These are phyloP conservation scores for Vigna mungo DNA, from an alignment of 306 rosid species.

Conservation along the genomic window DNA sequence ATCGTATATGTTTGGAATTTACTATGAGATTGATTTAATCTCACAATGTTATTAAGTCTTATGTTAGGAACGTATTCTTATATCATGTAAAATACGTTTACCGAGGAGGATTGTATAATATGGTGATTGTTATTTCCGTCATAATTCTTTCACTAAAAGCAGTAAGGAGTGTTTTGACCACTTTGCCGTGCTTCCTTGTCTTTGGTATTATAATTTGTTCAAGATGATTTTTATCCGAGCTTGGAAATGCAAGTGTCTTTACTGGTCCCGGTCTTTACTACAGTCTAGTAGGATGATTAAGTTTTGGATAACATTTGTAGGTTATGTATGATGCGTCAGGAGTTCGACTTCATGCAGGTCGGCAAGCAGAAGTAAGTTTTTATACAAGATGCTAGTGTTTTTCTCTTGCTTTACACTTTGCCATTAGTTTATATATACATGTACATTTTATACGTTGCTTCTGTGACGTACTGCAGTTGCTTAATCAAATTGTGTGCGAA, in stretches of 20 bases:
- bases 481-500: constrained; percentile 96
- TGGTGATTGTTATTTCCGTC: constrained; percentile 34
- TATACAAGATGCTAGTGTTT: neutral
- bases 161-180: constrained; percentile 22
- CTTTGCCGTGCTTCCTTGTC: constrained; percentile 5
- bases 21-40: neutral
- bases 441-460: constrained; percentile 35
- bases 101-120: neutral
- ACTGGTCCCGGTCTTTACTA: neutral
- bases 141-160: constrained; percentile 3
- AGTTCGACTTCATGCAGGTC: constrained; percentile 96
- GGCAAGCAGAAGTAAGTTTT: constrained; percentile 88
- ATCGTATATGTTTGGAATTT: constrained; percentile 8
- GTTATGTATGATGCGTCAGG: constrained; percentile 99
- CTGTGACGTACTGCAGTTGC: constrained; percentile 63
- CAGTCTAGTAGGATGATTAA: constrained; percentile 22
- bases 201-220: neutral
- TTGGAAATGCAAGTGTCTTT: constrained; percentile 24
- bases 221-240: constrained; percentile 4
- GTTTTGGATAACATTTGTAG: constrained; percentile 49
- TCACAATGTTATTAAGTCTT: constrained; percentile 7
- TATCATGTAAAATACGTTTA: constrained; percentile 22
- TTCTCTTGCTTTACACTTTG: constrained; percentile 3
- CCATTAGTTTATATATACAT: constrained; percentile 6
- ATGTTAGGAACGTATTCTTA: constrained; percentile 7